phyloP scores from a whole-genome alignment of 192 early-diverging fungal genomes.

The Coemansia sp. region DNA sequence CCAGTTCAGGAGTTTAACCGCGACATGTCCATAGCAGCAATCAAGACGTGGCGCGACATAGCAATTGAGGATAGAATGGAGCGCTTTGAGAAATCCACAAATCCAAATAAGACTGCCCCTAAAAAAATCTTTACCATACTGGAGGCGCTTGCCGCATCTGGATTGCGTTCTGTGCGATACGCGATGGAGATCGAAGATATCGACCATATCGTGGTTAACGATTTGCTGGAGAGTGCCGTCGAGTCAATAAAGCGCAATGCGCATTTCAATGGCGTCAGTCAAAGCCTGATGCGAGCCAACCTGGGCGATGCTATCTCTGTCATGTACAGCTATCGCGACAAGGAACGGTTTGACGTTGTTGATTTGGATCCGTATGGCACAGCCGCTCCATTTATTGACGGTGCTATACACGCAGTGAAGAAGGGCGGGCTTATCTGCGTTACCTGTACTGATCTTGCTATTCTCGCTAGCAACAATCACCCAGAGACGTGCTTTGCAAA shows the following conservation, averaged over 20 bases:
- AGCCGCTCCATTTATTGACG: slow-evolving; percentile 94
- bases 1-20: slow-evolving; percentile 97
- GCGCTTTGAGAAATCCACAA: slow-evolving; percentile 58
- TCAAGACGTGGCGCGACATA: slow-evolving; percentile 88
- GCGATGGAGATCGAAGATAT: slow-evolving; percentile 89
- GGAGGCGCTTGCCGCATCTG: slow-evolving; percentile 94
- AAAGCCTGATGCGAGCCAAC: slow-evolving; percentile 74
- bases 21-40: slow-evolving; percentile 96
- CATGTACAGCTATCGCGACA: slow-evolving; percentile 67
- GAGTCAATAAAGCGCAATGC: slow-evolving; percentile 85
- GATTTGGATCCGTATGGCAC: slow-evolving; percentile 98
- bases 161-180: slow-evolving; percentile 93
- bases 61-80: slow-evolving; percentile 64
- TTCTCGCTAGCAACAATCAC: slow-evolving; percentile 88
- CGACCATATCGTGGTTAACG: slow-evolving; percentile 85
- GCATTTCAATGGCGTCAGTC: slow-evolving; percentile 75
- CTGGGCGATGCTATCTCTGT: slow-evolving; percentile 81
- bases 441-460: slow-evolving; percentile 97
- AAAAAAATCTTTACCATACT: slow-evolving; percentile 63
- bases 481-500: slow-evolving; percentile 90
- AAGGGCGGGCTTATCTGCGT: slow-evolving; percentile 93
- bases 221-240: slow-evolving; percentile 87
- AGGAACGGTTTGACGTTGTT: slow-evolving; percentile 77
- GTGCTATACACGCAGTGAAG: slow-evolving; percentile 89
- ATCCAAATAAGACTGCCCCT: slow-evolving; percentile 35